phyloP scores from a whole-genome alignment of 2,329 filamentous ascomycete species.

The Curvularia sp. region DNA sequence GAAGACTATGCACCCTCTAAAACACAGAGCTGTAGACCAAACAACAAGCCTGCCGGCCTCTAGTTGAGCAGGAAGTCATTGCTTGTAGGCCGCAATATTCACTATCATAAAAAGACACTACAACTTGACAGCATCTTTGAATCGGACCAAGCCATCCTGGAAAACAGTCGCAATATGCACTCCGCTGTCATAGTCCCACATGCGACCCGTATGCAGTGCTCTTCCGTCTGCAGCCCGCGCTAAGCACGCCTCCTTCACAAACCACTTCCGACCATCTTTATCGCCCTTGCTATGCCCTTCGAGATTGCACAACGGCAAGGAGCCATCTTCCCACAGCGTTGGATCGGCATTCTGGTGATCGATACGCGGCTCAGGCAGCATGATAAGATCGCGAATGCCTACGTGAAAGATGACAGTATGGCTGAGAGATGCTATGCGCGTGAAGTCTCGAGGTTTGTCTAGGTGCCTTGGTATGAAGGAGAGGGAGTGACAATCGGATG shows the following conservation, averaged over 20 bases:
- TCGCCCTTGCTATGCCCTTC: constrained; percentile 22
- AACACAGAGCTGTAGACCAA: neutral
- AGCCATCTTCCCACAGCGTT: neutral
- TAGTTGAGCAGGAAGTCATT: neutral
- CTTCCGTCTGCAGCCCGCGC: constrained; percentile 36
- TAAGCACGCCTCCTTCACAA: constrained; percentile 42
- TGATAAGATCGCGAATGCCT: constrained; percentile 34
- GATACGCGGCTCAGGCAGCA: constrained; percentile 12
- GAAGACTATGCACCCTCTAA: too few species aligned
- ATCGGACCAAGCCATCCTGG: constrained; percentile 44
- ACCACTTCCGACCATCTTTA: constrained; percentile 43
- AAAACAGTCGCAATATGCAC: constrained; percentile 45
- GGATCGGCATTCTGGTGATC: neutral
- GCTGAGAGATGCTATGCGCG: constrained; percentile 42
- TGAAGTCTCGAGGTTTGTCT: constrained; percentile 32
- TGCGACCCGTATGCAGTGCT: constrained; percentile 36
- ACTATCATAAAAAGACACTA: neutral
- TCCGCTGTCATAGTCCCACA: constrained; percentile 43
- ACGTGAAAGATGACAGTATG: constrained; percentile 48
- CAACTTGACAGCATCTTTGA: constrained; percentile 8
- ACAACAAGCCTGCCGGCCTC: neutral
- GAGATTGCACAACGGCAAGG: neutral
- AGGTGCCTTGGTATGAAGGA: constrained; percentile 60
- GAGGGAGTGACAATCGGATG: constrained; percentile 63
- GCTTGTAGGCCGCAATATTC: neutral